A percentile compares a stretch with the other conserved stretches of the same genome.
Conservation (phyloP, 306 rosid species). For the Inga leiocalycina region DNA sequence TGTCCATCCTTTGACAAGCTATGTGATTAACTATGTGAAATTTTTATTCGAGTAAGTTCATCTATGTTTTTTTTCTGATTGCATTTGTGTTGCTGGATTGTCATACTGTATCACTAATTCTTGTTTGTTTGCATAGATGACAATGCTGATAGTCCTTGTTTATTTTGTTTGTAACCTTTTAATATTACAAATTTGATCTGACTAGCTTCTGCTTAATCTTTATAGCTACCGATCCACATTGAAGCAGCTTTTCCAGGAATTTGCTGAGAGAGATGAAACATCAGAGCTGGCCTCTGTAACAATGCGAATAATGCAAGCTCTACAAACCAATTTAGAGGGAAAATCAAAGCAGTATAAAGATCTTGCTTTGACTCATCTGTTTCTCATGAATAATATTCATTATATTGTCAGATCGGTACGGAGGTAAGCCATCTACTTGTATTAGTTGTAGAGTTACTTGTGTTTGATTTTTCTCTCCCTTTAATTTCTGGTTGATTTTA, state of each 20-base stretch:
- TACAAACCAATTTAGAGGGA: constrained; percentile 75
- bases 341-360: constrained; percentile 77
- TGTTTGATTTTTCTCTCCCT: background rate
- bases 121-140: background rate
- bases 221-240: constrained; percentile 59
- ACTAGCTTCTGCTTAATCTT: background rate
- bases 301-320: constrained; percentile 77
- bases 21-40: constrained; percentile 77
- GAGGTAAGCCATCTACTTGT: constrained; percentile 45
- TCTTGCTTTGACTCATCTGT: constrained; percentile 64
- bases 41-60: constrained; percentile 55
- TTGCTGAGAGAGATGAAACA: constrained; percentile 50
- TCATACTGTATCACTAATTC: background rate
- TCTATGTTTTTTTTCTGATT: background rate
- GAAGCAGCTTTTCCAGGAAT: constrained; percentile 47
- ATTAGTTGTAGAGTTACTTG: constrained; percentile 2
- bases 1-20: constrained; percentile 79
- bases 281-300: constrained; percentile 68
- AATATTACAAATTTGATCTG: background rate
- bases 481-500: constrained; percentile 1
- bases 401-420: constrained; percentile 80
- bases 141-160: background rate
- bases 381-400: constrained; percentile 80
- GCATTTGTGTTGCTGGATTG: background rate
- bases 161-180: background rate